phyloP scores from a whole-genome alignment of 1,284 basidiomycete species.

The Hymenochaete sp. region DNA sequence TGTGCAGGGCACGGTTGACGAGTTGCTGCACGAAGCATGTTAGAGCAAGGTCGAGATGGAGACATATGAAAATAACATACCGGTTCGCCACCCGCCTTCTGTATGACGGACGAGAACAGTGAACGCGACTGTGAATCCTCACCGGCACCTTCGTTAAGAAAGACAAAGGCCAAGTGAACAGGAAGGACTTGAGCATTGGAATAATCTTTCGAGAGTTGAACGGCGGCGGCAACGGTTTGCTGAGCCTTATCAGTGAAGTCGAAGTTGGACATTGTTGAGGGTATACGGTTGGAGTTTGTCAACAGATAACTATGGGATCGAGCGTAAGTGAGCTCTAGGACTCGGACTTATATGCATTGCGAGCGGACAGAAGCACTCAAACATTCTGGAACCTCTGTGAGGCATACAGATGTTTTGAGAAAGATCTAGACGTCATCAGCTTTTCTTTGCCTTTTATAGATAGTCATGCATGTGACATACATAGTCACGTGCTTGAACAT shows the following conservation, averaged over 20 bases:
- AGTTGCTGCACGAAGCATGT: slow-evolving; percentile 30
- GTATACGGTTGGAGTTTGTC: not conserved
- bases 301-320: too few species aligned
- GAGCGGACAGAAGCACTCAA: too few species aligned
- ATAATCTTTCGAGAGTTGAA: slow-evolving; percentile 79
- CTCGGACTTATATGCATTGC: too few species aligned
- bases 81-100: slow-evolving; percentile 70
- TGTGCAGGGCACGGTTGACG: slow-evolving; percentile 59
- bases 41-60: not conserved
- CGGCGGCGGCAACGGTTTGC: slow-evolving; percentile 53
- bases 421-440: too few species aligned
- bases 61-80: slow-evolving; percentile 33
- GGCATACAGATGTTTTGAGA: too few species aligned
- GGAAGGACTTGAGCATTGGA: slow-evolving; percentile 75
- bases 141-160: slow-evolving; percentile 55
- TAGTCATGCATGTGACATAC: too few species aligned
- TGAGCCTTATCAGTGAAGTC: slow-evolving; percentile 79
- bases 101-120: slow-evolving; percentile 67
- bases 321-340: too few species aligned
- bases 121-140: slow-evolving; percentile 33
- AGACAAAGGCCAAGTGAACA: slow-evolving; percentile 66
- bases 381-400: too few species aligned
- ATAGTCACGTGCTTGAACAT: too few species aligned
- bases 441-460: too few species aligned
- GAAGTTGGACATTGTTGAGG: slow-evolving; percentile 33